These are phyloP conservation scores for Saraca asoca DNA, from an alignment of 331 rosid genomes.

Conservation along the genomic window DNA sequence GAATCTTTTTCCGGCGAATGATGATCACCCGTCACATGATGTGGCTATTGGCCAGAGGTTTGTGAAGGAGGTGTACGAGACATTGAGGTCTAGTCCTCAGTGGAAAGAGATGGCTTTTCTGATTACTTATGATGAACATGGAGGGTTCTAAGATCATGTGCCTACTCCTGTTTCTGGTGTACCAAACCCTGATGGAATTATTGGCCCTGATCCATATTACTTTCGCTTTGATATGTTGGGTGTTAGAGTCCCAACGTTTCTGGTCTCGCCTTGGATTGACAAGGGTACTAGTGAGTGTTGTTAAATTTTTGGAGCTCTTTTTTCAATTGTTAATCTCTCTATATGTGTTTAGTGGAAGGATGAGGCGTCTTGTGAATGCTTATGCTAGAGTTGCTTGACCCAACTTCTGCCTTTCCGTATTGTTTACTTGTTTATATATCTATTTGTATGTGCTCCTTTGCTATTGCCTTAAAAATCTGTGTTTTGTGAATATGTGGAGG, in stretches of 20 bases:
- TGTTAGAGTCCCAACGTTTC: slow-evolving; percentile 80
- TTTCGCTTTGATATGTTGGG: slow-evolving; percentile 82
- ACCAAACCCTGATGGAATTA: slow-evolving; percentile 87
- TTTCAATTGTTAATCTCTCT: too few relatives aligned
- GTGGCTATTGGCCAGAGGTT: slow-evolving; percentile 84
- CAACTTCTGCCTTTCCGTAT: too few relatives aligned
- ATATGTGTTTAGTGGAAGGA: not conserved
- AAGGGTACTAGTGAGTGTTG: slow-evolving; percentile 72
- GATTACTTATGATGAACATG: slow-evolving; percentile 94
- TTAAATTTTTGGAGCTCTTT: not conserved
- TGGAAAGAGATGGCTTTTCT: slow-evolving; percentile 88
- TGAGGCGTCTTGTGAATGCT: too few relatives aligned
- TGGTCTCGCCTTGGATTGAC: slow-evolving; percentile 87
- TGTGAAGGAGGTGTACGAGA: slow-evolving; percentile 90
- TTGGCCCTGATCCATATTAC: slow-evolving; percentile 75
- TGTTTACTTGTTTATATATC: too few relatives aligned
- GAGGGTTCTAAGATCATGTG: slow-evolving; percentile 93
- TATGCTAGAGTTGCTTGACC: too few relatives aligned
- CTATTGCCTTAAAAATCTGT: not conserved
- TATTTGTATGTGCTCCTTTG: too few relatives aligned
- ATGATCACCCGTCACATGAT: slow-evolving; percentile 93
- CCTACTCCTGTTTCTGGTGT: slow-evolving; percentile 79
- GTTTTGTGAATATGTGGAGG: slow-evolving; percentile 18
- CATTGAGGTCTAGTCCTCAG: slow-evolving; percentile 83
- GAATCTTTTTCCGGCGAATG: slow-evolving; percentile 72